These are phyloP conservation scores for Lipomyces anomalus DNA, from an alignment of 805 yeast species.

Conservation along the genomic window DNA sequence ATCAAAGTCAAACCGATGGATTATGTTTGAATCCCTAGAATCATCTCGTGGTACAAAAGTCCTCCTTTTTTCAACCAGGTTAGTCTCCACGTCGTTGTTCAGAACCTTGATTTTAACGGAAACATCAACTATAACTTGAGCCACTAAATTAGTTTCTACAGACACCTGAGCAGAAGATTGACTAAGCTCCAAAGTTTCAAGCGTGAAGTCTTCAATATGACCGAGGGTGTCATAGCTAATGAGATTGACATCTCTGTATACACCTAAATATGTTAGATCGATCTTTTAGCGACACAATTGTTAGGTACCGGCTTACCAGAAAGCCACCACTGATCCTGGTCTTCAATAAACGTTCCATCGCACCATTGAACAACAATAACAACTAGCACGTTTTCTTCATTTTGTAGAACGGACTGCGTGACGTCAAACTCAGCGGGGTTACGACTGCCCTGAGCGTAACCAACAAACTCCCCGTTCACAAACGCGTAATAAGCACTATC, in stretches of 20 bases:
- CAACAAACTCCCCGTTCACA: constrained; percentile 33
- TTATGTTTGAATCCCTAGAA: constrained; percentile 11
- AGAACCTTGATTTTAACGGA: too few relatives aligned
- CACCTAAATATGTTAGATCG: too few relatives aligned
- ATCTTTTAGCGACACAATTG: not conserved
- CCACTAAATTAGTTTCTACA: too few relatives aligned
- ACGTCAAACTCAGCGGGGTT: constrained; percentile 35
- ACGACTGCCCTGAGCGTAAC: constrained; percentile 35
- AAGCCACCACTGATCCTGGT: constrained; percentile 41
- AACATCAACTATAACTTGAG: too few relatives aligned
- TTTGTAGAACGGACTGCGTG: constrained; percentile 22
- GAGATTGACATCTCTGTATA: constrained; percentile 36
- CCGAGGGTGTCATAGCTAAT: constrained; percentile 29
- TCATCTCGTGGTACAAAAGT: constrained; percentile 1
- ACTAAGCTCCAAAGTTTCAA: too few relatives aligned
- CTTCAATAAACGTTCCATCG: constrained; percentile 35
- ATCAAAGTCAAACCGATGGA: too few relatives aligned
- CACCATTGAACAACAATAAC: too few relatives aligned
- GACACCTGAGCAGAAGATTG: too few relatives aligned
- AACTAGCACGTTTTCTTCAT: too few relatives aligned
- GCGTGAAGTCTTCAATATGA: constrained; percentile 31
- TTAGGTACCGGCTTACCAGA: constrained; percentile 29
- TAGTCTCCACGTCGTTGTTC: too few relatives aligned
- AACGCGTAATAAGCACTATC: constrained; percentile 35
- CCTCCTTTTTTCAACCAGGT: not conserved